Base-by-base conservation (phyloP, 345 rosid species). In the Euphorbia peplus region DNA sequence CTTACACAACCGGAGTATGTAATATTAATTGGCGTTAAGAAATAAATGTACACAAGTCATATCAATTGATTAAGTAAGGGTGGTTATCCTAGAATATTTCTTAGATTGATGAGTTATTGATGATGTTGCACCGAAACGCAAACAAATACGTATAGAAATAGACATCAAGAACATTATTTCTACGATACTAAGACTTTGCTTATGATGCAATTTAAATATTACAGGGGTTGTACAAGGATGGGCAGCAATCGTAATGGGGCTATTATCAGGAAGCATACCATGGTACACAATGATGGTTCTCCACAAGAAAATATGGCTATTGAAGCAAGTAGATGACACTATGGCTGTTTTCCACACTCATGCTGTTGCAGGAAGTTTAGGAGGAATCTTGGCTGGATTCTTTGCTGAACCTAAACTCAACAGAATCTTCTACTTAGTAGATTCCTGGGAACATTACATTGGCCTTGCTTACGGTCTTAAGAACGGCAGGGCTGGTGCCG, bases 221-320 rank as follows among this genome's bases (percentile, higher is more conserved):
- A 25, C 80, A 79, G 90, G 90, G 59, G 88, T 88, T 6, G 93
- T 86, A 30, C 93, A 88, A 72, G 93, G 93, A 0, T 86, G 88
- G 93, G 93, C 88, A 3, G 90, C 93, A 25, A 82, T 86, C 59
- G 18, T 83, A 13, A 86, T 83, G 90, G 87, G 93, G 52, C 56
- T 84, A 6, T 55, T 86, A 78, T 88, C 90, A 1, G 93, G 93
- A 18, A 80, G 88, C 84, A 86, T 86, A 52, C 87, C 93, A 30
- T 84, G 90, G 93, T 88, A 80, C 85, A 79, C 84, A 2, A 86
- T 86, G 93, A 86, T 84, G 90, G 90, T 88, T 63, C 86, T 84
- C 51, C 93, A 83, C 86, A 86, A 88, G 83, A 83, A 74, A 59
- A 56, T 88, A 39, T 71, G 84, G 83, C 66, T 86, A 50, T 79